Conservation (phyloP, 2,329 filamentous ascomycete genomes). For the Fusarium redolens region DNA sequence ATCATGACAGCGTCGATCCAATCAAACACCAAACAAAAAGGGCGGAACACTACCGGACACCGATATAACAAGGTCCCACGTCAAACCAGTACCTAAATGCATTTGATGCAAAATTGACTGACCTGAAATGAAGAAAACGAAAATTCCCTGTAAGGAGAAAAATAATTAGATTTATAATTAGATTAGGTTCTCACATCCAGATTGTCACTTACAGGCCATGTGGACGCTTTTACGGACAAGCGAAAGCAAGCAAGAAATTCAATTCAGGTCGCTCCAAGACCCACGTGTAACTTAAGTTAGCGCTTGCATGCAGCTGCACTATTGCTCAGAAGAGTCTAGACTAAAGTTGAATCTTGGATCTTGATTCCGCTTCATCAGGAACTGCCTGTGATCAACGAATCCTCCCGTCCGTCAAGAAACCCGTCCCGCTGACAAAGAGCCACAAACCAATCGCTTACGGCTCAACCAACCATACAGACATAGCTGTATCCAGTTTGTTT, state of each 20-base stretch:
- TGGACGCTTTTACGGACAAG: neutral
- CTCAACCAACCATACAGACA: constrained; percentile 26
- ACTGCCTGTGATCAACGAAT: neutral
- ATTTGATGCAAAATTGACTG: neutral
- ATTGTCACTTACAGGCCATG: neutral
- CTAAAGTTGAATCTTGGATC: neutral
- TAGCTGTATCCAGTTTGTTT: neutral
- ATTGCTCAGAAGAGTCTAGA: constrained; percentile 27
- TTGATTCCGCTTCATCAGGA: constrained; percentile 9
- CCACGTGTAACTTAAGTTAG: constrained; percentile 19
- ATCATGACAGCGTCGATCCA: constrained; percentile 16
- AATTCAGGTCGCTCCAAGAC: neutral
- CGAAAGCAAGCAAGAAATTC: constrained; percentile 9
- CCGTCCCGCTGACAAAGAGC: constrained; percentile 30
- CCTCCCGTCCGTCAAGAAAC: constrained; percentile 1
- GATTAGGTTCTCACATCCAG: constrained; percentile 29
- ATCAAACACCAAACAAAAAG: constrained; percentile 29
- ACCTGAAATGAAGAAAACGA: neutral
- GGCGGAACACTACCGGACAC: constrained; percentile 24
- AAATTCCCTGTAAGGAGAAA: constrained; percentile 17
- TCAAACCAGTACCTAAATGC: neutral
- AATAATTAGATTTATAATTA: neutral
- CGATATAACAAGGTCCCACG: constrained; percentile 18
- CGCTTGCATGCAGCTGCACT: constrained; percentile 18
- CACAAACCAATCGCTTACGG: constrained; percentile 14